A percentile compares a stretch with the other conserved stretches of the same genome.
Conservation (phyloP, 225 moss, liverwort and hornwort genomes). For the Physcomitrellopsis africana region DNA sequence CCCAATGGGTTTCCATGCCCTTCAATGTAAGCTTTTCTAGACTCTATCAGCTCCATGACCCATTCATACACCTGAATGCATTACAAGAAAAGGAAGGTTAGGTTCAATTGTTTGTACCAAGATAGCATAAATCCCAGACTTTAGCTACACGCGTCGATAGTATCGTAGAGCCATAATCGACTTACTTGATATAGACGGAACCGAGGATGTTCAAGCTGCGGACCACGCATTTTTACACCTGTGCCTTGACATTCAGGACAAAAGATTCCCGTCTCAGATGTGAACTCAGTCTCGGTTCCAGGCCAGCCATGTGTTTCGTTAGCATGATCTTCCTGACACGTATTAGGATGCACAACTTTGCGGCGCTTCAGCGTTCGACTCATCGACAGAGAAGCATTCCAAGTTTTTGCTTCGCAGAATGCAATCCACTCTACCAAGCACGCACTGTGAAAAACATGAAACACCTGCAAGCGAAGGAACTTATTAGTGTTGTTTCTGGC, state of each 20-base stretch:
- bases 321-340: slow-evolving; percentile 32
- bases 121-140: not conserved
- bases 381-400: slow-evolving; percentile 73
- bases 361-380: slow-evolving; percentile 76
- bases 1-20: slow-evolving; percentile 69
- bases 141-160: not conserved
- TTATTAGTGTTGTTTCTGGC: slow-evolving; percentile 22
- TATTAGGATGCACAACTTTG: slow-evolving; percentile 59
- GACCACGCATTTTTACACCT: slow-evolving; percentile 74
- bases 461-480: slow-evolving; percentile 67
- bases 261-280: slow-evolving; percentile 75
- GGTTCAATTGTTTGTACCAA: not conserved
- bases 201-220: slow-evolving; percentile 87
- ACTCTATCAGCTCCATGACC: slow-evolving; percentile 96
- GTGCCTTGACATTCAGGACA: slow-evolving; percentile 99
- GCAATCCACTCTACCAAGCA: slow-evolving; percentile 98
- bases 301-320: slow-evolving; percentile 44
- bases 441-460: slow-evolving; percentile 92
- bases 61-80: slow-evolving; percentile 85
- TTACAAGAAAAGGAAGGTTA: not conserved
- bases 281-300: slow-evolving; percentile 51
- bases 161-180: not conserved
- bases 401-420: slow-evolving; percentile 91
- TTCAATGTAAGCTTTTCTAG: slow-evolving; percentile 77
- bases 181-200: slow-evolving; percentile 86